Percentiles rank a stretch among this genome's conserved stretches.
Conservation (phyloP, 306 rosid species). For the Crotalaria pallida region DNA sequence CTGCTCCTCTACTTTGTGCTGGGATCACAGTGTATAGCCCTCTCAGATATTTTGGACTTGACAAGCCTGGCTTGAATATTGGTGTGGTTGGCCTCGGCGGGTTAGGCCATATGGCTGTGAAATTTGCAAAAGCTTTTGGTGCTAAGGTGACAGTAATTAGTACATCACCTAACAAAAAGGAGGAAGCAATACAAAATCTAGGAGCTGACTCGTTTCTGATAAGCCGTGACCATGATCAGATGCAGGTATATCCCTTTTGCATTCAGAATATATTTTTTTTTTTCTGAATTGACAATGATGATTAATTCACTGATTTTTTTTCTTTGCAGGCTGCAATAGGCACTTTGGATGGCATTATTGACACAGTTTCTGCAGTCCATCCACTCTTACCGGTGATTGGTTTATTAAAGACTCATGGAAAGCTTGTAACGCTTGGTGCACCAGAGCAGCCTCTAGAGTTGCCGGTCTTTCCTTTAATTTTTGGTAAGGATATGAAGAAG, state of each 20-base stretch:
- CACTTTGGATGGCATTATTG: slow-evolving; percentile 33
- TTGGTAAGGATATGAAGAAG: background rate
- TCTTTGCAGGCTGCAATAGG: background rate
- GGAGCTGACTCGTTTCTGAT: slow-evolving; percentile 29
- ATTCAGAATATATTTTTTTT: no score
- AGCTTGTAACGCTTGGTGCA: slow-evolving; percentile 21
- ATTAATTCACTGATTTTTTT: background rate
- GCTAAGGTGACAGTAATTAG: slow-evolving; percentile 32
- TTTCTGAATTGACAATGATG: background rate
- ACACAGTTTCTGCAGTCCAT: slow-evolving; percentile 17
- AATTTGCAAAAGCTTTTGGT: slow-evolving; percentile 39
- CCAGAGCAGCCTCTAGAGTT: slow-evolving; percentile 22
- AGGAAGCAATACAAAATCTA: slow-evolving; percentile 28
- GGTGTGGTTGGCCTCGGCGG: slow-evolving; percentile 46
- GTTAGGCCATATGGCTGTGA: slow-evolving; percentile 35
- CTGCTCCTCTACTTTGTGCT: slow-evolving; percentile 39
- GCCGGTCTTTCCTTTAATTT: slow-evolving; percentile 13
- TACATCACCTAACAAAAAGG: slow-evolving; percentile 29
- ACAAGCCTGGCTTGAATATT: slow-evolving; percentile 29
- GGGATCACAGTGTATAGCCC: slow-evolving; percentile 46
- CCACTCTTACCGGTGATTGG: slow-evolving; percentile 18
- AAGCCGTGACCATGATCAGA: slow-evolving; percentile 22
- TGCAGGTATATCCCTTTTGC: background rate
- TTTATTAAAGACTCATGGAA: slow-evolving; percentile 25
- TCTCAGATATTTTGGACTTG: slow-evolving; percentile 22